Evolutionary conservation across 2,329 filamentous ascomycete genomes (phyloP).

Genomic region (Mollisiaceae sp.): DNA sequence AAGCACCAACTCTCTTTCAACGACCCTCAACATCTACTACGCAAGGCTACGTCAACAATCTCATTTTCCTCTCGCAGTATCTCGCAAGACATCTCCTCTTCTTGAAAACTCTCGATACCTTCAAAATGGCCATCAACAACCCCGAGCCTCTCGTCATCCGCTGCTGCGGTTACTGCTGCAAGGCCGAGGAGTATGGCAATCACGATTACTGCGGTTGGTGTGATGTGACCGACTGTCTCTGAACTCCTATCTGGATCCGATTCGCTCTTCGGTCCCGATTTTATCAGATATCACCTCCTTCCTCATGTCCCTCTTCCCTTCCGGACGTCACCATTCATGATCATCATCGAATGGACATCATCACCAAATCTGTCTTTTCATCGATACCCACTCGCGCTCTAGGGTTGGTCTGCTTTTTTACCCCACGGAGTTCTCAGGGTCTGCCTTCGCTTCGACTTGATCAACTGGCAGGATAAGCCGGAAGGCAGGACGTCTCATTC

Average conservation of each 20-base stretch:
- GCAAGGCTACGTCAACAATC: background rate
- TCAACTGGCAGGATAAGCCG: background rate
- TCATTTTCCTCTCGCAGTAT: background rate
- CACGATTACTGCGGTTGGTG: conserved; percentile 58
- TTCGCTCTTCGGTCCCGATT: background rate
- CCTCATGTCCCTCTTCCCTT: background rate
- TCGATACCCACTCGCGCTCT: background rate
- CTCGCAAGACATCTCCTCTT: conserved; percentile 10
- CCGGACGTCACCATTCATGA: background rate
- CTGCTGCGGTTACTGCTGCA: conserved; percentile 60
- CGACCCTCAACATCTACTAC: background rate
- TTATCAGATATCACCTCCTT: background rate
- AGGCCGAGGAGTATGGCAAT: conserved; percentile 54
- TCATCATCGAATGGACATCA: background rate
- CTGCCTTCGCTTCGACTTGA: conserved; percentile 1
- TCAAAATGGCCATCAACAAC: conserved; percentile 50
- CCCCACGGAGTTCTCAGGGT: background rate
- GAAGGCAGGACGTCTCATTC: background rate
- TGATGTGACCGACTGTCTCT: conserved; percentile 43
- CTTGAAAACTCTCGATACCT: background rate
- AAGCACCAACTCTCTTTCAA: conserved; percentile 6
- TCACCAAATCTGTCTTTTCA: conserved; percentile 18
- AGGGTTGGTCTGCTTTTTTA: background rate
- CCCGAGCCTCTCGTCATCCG: conserved; percentile 52
- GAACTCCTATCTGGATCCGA: background rate